Evolutionary conservation across 176 grass and related monocot genomes (phyloP).

Genomic region (Aechmea fasciata): DNA sequence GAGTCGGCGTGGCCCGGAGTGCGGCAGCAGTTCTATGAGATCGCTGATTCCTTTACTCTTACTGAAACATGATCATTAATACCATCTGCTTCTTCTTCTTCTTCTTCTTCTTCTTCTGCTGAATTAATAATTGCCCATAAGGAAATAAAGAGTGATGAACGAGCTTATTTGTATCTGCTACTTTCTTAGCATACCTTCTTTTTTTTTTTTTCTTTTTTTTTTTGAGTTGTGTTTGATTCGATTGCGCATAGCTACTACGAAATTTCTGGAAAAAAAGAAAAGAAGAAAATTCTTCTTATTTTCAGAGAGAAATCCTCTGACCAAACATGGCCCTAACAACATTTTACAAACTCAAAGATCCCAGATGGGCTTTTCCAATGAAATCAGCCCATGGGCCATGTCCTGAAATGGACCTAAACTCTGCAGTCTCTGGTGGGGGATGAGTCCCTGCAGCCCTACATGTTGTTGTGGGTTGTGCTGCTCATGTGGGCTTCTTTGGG

Average conservation of each 20-base stretch:
- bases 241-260: too few species aligned
- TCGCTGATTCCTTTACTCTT: conserved; percentile 79
- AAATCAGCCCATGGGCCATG: not conserved
- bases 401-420: not conserved
- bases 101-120: not conserved
- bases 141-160: too few species aligned
- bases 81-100: not conserved
- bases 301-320: too few species aligned
- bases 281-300: too few species aligned
- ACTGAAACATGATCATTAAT: conserved; percentile 16
- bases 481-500: conserved; percentile 8
- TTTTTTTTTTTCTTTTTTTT: too few species aligned
- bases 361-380: not conserved
- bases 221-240: too few species aligned
- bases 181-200: too few species aligned
- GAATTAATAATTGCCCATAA: not conserved
- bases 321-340: too few species aligned
- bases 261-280: too few species aligned
- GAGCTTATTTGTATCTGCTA: too few species aligned
- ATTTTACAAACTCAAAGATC: not conserved
- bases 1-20: conserved; percentile 52
- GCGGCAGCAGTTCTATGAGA: conserved; percentile 43
- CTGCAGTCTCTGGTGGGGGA: not conserved
- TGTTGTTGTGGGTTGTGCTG: not conserved
- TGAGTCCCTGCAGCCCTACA: not conserved